Evolutionary conservation across 345 rosid species (phyloP).

Genomic region (Salix dunnii): DNA sequence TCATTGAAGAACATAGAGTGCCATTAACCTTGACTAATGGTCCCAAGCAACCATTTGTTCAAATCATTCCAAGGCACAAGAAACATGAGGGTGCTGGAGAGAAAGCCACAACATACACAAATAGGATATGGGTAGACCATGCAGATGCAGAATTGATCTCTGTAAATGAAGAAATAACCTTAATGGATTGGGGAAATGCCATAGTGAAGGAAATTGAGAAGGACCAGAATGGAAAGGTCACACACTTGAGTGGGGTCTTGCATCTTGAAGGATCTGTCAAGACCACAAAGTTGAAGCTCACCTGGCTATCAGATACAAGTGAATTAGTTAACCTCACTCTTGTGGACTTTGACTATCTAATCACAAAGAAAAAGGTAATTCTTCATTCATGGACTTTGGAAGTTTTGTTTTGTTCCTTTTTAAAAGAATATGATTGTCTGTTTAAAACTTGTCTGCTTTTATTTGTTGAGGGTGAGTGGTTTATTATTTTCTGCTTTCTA

Average conservation of each 20-base stretch:
- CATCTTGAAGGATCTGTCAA: conserved; percentile 86
- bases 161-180: conserved; percentile 72
- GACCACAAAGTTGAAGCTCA: conserved; percentile 86
- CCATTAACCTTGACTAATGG: conserved; percentile 57
- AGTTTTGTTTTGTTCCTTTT: neutral
- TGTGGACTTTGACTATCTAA: conserved; percentile 22
- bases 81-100: conserved; percentile 92
- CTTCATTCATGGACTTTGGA: neutral
- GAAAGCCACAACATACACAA: conserved; percentile 77
- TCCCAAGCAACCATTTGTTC: conserved; percentile 68
- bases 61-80: conserved; percentile 78
- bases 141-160: conserved; percentile 69
- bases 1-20: conserved; percentile 55
- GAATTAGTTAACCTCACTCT: conserved; percentile 1
- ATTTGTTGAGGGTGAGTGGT: neutral
- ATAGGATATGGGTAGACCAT: conserved; percentile 72
- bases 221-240: conserved; percentile 57
- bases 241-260: conserved; percentile 53
- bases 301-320: conserved; percentile 49
- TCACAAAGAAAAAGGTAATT: conserved; percentile 18
- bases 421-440: neutral
- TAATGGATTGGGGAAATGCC: conserved; percentile 96
- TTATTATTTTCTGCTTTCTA: too few relatives aligned
- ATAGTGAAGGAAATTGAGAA: conserved; percentile 60
- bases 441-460: neutral